Conservation (phyloP, 495 filamentous ascomycete genomes). For the Neurospora sp. region DNA sequence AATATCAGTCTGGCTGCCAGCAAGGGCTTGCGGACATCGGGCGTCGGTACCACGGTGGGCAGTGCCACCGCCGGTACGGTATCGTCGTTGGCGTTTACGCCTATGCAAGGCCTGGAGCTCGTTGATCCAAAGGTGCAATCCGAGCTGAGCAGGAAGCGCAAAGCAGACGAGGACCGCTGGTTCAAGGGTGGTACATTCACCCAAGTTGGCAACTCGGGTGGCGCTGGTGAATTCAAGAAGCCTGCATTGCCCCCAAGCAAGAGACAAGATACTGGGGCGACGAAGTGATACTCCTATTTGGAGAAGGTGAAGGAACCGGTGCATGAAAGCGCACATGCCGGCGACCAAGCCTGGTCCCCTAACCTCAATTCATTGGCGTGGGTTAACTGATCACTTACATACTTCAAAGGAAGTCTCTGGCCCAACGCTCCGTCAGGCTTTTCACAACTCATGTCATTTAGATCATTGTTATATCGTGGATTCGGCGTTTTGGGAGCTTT, state of each 20-base stretch:
- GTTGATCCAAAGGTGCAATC: conserved; percentile 88
- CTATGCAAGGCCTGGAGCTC: conserved; percentile 88
- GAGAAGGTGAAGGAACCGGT: not conserved
- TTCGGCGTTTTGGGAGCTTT: not conserved
- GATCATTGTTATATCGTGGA: not conserved
- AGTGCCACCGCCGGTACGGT: conserved; percentile 55
- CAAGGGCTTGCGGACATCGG: conserved; percentile 63
- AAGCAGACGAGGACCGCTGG: conserved; percentile 90
- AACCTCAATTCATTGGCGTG: not conserved
- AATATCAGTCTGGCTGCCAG: conserved; percentile 57
- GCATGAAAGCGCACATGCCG: not conserved
- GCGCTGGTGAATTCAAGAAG: conserved; percentile 36
- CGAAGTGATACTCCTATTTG: conserved; percentile 20
- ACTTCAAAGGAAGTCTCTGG: not conserved
- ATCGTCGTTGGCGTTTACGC: conserved; percentile 83
- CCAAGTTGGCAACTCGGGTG: conserved; percentile 53
- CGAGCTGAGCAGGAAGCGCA: conserved; percentile 73
- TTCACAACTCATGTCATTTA: not conserved
- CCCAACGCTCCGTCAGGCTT: not conserved
- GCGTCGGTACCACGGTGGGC: conserved; percentile 58
- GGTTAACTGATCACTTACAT: not conserved
- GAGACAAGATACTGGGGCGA: conserved; percentile 41
- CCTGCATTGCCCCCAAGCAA: conserved; percentile 55
- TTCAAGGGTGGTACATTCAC: conserved; percentile 96
- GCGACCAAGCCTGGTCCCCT: not conserved